Evolutionary conservation across 352 stramenopile species (phyloP).

Genomic region (Globisporangium parvum): DNA sequence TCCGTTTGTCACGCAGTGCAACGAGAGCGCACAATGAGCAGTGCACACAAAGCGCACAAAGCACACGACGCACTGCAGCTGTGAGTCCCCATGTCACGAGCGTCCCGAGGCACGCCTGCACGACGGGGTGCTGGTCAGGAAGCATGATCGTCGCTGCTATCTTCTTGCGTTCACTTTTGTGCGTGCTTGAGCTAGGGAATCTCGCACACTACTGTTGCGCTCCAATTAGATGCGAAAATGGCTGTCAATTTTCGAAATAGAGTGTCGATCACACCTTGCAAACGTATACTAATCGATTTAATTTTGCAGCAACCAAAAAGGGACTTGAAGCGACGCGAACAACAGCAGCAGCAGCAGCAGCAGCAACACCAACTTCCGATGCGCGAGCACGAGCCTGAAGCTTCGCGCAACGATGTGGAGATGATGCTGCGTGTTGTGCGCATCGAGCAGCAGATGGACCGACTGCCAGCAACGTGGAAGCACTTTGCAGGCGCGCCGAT

Average conservation of each 20-base stretch:
- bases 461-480: conserved; percentile 38
- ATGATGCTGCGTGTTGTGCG: conserved; percentile 33
- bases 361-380: too few relatives aligned
- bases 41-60: too few relatives aligned
- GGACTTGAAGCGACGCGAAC: neutral
- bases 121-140: conserved; percentile 58
- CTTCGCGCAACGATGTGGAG: conserved; percentile 22
- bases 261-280: too few relatives aligned
- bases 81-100: conserved; percentile 84
- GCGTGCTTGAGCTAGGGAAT: neutral
- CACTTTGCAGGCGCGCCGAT: conserved; percentile 40
- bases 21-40: too few relatives aligned
- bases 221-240: neutral
- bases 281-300: too few relatives aligned
- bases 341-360: neutral
- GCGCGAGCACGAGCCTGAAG: neutral
- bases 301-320: too few relatives aligned
- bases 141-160: conserved; percentile 48
- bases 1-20: too few relatives aligned
- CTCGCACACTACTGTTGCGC: neutral
- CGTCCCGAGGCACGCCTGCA: conserved; percentile 79
- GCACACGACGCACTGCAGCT: conserved; percentile 34
- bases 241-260: too few relatives aligned
- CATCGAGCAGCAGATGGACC: conserved; percentile 51
- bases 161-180: too few relatives aligned